Conservation (phyloP, 768 basidiomycete genomes). For the Rhodotorula toruloides region DNA sequence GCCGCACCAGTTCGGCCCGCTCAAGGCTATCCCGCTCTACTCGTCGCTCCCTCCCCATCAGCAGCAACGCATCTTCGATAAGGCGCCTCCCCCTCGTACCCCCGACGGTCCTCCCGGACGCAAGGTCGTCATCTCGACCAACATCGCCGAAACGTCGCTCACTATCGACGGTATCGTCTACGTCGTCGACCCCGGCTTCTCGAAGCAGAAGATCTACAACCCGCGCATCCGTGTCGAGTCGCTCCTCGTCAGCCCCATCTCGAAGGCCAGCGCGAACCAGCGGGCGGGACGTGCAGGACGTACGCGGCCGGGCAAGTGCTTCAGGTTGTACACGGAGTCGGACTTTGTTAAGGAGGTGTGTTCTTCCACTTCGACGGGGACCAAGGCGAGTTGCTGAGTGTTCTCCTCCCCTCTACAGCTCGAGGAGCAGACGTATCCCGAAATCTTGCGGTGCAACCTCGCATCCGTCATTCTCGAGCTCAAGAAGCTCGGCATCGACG, state of each 20-base stretch:
- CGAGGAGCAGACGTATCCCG: conserved; percentile 95
- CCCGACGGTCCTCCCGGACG: conserved; percentile 74
- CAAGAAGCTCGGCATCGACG: conserved; percentile 90
- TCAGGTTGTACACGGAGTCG: conserved; percentile 91
- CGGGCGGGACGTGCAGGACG: conserved; percentile 93
- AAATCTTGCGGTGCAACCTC: conserved; percentile 87
- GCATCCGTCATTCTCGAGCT: conserved; percentile 89
- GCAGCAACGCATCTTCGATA: conserved; percentile 94
- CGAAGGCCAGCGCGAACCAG: conserved; percentile 94
- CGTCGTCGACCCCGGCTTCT: conserved; percentile 95
- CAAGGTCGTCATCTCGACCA: conserved; percentile 91
- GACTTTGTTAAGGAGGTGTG: conserved; percentile 78
- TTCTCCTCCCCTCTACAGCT: conserved; percentile 47
- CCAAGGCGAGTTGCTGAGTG: background rate
- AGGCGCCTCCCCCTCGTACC: conserved; percentile 62
- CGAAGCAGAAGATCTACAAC: conserved; percentile 97
- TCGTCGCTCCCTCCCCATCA: conserved; percentile 89
- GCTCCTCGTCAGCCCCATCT: conserved; percentile 86
- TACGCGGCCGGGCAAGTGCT: conserved; percentile 94
- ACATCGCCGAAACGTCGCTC: conserved; percentile 93
- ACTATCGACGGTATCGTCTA: conserved; percentile 99
- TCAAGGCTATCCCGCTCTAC: conserved; percentile 87
- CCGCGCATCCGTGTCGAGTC: conserved; percentile 94
- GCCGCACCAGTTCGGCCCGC: conserved; percentile 69
- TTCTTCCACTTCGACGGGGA: background rate